Conservation (phyloP, 2,329 filamentous ascomycete species). For the Diplodia intermedia region DNA sequence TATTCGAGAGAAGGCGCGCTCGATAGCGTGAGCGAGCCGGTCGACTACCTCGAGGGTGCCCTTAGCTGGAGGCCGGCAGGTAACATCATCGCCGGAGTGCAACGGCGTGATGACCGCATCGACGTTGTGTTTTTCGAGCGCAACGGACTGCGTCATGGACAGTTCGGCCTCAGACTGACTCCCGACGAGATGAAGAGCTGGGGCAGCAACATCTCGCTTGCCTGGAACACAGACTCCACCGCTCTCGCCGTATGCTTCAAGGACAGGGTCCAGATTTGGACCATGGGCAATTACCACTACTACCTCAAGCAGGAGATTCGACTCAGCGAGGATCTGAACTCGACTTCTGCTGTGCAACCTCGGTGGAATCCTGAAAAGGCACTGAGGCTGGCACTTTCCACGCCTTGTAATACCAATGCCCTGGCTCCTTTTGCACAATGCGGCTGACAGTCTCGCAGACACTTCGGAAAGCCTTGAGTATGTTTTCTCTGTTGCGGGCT, state of each 20-base stretch:
- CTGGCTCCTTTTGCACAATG: constrained; percentile 31
- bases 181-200: constrained; percentile 63
- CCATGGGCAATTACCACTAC: constrained; percentile 96
- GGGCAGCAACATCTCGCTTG: constrained; percentile 68
- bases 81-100: constrained; percentile 87
- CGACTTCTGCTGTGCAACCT: constrained; percentile 37
- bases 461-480: constrained; percentile 69
- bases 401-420: constrained; percentile 37
- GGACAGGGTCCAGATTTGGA: constrained; percentile 89
- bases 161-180: constrained; percentile 79
- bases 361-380: constrained; percentile 87
- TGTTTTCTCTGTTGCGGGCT: constrained; percentile 70
- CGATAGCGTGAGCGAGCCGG: constrained; percentile 92
- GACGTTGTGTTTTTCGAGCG: constrained; percentile 95
- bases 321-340: constrained; percentile 30
- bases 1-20: constrained; percentile 89
- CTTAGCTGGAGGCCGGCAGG: constrained; percentile 92
- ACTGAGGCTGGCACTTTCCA: constrained; percentile 67
- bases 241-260: constrained; percentile 81
- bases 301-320: constrained; percentile 91
- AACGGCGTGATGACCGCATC: constrained; percentile 70
- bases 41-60: constrained; percentile 85
- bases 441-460: constrained; percentile 41
- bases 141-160: constrained; percentile 94
- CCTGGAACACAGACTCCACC: constrained; percentile 92